These are phyloP conservation scores for Blastobotrys persicus DNA, from an alignment of 1,139 yeast species.

Conservation along the genomic window DNA sequence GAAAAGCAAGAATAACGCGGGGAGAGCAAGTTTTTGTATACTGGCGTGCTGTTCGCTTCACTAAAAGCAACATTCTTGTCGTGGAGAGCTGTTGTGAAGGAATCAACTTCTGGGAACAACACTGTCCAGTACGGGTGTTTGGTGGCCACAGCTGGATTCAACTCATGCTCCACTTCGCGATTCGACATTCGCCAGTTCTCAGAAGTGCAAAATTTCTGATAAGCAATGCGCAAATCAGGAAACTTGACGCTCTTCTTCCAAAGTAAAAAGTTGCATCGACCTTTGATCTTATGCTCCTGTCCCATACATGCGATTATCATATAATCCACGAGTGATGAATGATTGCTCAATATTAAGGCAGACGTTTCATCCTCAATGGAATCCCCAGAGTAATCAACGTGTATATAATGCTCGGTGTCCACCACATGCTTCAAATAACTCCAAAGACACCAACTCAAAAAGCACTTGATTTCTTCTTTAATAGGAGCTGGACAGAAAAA, in stretches of 20 bases:
- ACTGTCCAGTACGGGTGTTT: constrained; percentile 28
- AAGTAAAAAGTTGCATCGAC: constrained; percentile 29
- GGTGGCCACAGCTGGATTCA: constrained; percentile 19
- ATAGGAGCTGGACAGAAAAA: not conserved
- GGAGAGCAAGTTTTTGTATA: constrained; percentile 48
- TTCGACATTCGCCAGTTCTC: constrained; percentile 35
- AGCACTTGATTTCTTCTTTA: not conserved
- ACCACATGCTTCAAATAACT: not conserved
- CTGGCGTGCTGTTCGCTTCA: constrained; percentile 40
- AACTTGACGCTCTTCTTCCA: constrained; percentile 30
- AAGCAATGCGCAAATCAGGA: constrained; percentile 27
- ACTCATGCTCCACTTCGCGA: constrained; percentile 21
- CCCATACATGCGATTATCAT: constrained; percentile 49
- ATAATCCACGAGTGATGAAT: constrained; percentile 55
- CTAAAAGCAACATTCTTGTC: constrained; percentile 33
- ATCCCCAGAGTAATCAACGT: not conserved
- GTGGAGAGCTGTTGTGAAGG: constrained; percentile 24
- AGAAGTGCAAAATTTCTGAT: constrained; percentile 22
- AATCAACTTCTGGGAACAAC: constrained; percentile 39
- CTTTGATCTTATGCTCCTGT: constrained; percentile 23
- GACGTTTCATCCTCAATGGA: not conserved
- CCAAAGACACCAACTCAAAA: constrained; percentile 4
- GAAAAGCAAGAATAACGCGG: constrained; percentile 40
- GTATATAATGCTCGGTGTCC: not conserved
- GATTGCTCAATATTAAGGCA: constrained; percentile 42